Conservation (phyloP, 306 rosid genomes). For the Macrotyloma uniflorum region DNA sequence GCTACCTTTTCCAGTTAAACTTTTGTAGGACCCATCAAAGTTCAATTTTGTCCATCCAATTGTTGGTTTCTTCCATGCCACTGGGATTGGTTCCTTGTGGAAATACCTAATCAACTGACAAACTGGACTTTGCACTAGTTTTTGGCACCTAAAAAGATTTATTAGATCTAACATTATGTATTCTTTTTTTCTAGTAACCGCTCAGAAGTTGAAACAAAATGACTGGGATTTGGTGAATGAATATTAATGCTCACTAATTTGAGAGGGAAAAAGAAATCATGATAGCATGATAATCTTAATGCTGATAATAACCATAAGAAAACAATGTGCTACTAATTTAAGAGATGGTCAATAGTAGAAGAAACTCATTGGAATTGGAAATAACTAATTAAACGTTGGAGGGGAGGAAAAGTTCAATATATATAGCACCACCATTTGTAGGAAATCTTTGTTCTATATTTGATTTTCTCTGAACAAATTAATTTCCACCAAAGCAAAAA, state of each 20-base stretch:
- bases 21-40: slow-evolving; percentile 71
- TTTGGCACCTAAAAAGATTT: slow-evolving; percentile 48
- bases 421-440: neutral
- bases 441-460: neutral
- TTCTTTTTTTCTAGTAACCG: neutral
- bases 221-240: neutral
- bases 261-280: neutral
- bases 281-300: neutral
- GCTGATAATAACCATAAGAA: neutral
- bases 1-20: slow-evolving; percentile 52
- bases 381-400: neutral
- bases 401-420: neutral
- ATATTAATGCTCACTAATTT: too few relatives aligned
- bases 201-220: neutral
- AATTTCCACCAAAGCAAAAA: neutral
- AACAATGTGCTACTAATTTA: neutral
- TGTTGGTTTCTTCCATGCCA: slow-evolving; percentile 71
- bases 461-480: slow-evolving; percentile 7
- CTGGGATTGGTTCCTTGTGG: slow-evolving; percentile 61
- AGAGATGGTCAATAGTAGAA: neutral
- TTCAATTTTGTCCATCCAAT: slow-evolving; percentile 73
- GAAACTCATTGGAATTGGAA: neutral
- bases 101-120: slow-evolving; percentile 35
- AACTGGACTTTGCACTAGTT: slow-evolving; percentile 45
- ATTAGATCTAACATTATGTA: slow-evolving; percentile 44